These are phyloP conservation scores for Beauveria bassiana DNA, from an alignment of 2,329 filamentous ascomycete genomes.

Conservation along the genomic window DNA sequence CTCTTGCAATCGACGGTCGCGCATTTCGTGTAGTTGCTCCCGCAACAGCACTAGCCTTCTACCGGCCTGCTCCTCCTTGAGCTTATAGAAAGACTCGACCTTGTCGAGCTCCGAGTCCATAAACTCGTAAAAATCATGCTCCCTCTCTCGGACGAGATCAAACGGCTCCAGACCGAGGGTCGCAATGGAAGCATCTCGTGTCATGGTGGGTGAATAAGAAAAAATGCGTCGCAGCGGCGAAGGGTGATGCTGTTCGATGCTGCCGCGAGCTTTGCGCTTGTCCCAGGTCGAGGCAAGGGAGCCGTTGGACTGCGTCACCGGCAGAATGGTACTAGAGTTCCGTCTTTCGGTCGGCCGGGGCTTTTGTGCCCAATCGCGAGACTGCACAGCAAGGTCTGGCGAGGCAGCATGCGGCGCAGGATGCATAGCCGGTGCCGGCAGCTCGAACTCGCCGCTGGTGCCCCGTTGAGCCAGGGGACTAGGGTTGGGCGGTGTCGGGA, in stretches of 20 bases:
- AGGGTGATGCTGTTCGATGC: constrained; percentile 21
- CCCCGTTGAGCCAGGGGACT: constrained; percentile 18
- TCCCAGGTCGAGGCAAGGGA: not conserved
- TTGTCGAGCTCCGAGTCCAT: constrained; percentile 82
- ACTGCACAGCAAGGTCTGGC: not conserved
- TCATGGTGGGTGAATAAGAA: constrained; percentile 21
- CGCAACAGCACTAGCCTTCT: constrained; percentile 62
- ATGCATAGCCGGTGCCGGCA: constrained; percentile 45
- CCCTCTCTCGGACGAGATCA: constrained; percentile 60
- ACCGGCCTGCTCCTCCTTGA: constrained; percentile 80
- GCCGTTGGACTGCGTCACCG: not conserved
- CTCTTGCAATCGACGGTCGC: constrained; percentile 72
- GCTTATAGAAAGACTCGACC: constrained; percentile 81
- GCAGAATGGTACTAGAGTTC: constrained; percentile 2
- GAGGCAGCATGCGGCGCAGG: constrained; percentile 14
- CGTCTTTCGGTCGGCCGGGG: not conserved
- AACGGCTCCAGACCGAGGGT: constrained; percentile 32
- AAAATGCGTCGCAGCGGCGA: constrained; percentile 29
- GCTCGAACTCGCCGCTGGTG: constrained; percentile 34
- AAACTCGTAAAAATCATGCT: constrained; percentile 82
- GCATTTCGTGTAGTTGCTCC: constrained; percentile 88
- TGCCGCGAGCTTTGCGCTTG: not conserved
- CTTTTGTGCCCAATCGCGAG: not conserved
- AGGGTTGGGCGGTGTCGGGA: constrained; percentile 30
- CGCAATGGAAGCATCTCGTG: constrained; percentile 24